Evolutionary conservation across 176 grass and related monocot species (phyloP), one percentile per base, ranked within the genome.

Genomic region (Oryza rufipogon): DNA sequence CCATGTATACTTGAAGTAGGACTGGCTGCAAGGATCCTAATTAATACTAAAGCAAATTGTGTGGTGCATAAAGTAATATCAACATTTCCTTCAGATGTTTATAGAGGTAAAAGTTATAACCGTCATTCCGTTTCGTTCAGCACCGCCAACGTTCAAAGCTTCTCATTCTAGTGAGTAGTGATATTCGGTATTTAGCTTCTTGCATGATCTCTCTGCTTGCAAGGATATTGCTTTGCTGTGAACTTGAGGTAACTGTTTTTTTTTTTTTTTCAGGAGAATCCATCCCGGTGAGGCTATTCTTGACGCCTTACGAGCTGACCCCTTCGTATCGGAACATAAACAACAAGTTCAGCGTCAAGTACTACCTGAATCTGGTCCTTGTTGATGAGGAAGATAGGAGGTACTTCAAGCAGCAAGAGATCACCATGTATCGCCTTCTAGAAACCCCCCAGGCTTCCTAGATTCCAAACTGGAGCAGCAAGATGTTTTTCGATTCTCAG

Each of bases 381-480:
- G 92, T 97, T 58, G 95, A 97, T 14, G 95, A 97, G 82, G 95
- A 97, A 78, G 95, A 97, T 38, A 80, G 95, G 11, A 91, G 95
- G 74, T 97, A 97, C 80, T 97, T 94, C 83, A 97, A 97, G 78
- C 90, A 97, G 78, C 90, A 97, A 87, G 95, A 97, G 69, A 94
- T 97, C 66, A 94, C 92, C 7, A 81, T 92, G 52, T 97, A 92
- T 70, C 95, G 81, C 6, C 75, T 88, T 44, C 75, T 68, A 47
- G 87, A 84, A 73, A 47, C 81, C 1, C 47, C 87, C 46, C 69
- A 75, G n/a, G 66, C 87, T 4, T 85, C 87, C 65, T 89, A 89
- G 82, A 39, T 19, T 49, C 7, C 5, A 0, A n/a, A 11, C 17
- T 49, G 39, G 22, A 42, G 4, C 30, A 69, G 41, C 23, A 34